phyloP scores from a whole-genome alignment of 2,329 filamentous ascomycete species.

The Colletotrichum aenigma region DNA sequence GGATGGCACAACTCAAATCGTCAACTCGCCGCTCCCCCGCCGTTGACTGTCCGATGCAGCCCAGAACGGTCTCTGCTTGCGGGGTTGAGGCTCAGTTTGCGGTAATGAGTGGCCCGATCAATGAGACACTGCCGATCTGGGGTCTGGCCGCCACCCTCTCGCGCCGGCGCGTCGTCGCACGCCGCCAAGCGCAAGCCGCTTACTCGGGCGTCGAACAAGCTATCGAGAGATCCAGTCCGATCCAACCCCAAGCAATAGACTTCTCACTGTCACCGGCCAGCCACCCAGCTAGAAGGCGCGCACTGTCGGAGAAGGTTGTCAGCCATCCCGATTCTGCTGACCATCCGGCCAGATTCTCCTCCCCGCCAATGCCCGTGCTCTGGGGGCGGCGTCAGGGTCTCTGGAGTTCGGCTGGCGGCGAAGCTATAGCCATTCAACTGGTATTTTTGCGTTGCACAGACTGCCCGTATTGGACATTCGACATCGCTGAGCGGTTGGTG shows the following conservation, averaged over 20 bases:
- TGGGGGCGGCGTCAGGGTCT: background rate
- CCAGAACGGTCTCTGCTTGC: background rate
- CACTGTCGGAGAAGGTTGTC: background rate
- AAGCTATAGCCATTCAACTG: background rate
- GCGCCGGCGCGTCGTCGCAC: background rate
- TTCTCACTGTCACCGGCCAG: slow-evolving; percentile 4
- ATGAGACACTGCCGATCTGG: slow-evolving; percentile 2
- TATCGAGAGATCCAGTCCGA: background rate
- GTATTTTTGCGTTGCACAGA: background rate
- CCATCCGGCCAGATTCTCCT: background rate
- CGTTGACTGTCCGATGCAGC: background rate
- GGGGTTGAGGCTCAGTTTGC: background rate
- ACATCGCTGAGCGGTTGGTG: background rate
- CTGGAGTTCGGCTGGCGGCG: background rate
- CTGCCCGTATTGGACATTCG: background rate
- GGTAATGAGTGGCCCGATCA: background rate
- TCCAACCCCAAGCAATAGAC: background rate
- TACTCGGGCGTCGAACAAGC: background rate
- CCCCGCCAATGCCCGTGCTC: background rate
- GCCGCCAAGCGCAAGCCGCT: background rate
- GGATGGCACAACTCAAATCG: background rate
- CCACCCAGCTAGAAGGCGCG: background rate
- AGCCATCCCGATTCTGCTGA: background rate
- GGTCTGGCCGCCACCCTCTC: background rate
- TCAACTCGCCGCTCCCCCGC: background rate